Evolutionary conservation across 228 moss, liverwort and hornwort species (phyloP).

Genomic region (Sphagnum fallax): DNA sequence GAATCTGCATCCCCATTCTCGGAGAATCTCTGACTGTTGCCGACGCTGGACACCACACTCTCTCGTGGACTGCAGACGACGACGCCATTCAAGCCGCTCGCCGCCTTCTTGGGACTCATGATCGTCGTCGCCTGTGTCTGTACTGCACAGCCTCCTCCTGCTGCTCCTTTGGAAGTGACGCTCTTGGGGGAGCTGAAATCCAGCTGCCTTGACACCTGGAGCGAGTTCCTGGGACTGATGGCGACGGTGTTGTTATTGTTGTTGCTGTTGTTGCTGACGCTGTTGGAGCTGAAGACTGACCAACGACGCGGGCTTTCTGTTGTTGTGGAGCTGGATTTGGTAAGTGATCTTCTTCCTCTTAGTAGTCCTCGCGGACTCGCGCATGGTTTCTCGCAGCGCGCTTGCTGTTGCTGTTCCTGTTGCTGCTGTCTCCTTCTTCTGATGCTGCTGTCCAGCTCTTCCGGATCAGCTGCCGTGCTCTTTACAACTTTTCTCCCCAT

Average conservation of each 20-base stretch:
- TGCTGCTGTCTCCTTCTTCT: too few species aligned
- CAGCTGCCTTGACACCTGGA: slow-evolving; percentile 16
- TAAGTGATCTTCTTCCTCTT: slow-evolving; percentile 9
- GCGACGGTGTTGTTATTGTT: too few species aligned
- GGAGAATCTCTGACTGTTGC: slow-evolving; percentile 14
- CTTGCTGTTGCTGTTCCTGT: too few species aligned
- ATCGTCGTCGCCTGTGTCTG: too few species aligned
- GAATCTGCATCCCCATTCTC: slow-evolving; percentile 5
- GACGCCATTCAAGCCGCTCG: slow-evolving; percentile 2
- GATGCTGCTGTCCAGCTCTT: too few species aligned
- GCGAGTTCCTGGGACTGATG: slow-evolving; percentile 12
- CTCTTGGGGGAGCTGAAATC: slow-evolving; percentile 31
- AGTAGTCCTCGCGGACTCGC: too few species aligned
- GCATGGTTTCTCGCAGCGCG: too few species aligned
- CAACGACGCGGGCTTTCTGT: slow-evolving; percentile 17
- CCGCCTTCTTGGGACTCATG: slow-evolving; percentile 11
- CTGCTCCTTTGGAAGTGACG: slow-evolving; percentile 15
- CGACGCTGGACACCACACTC: slow-evolving; percentile 2
- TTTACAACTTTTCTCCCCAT: too few species aligned
- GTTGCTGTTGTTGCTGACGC: slow-evolving; percentile 4
- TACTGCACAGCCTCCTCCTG: too few species aligned
- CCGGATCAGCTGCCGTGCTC: too few species aligned
- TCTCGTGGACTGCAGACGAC: slow-evolving; percentile 8
- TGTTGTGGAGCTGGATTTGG: slow-evolving; percentile 5
- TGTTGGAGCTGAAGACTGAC: slow-evolving; percentile 16